phyloP scores from a whole-genome alignment of 495 filamentous ascomycete species.

The Penicillium canescens region DNA sequence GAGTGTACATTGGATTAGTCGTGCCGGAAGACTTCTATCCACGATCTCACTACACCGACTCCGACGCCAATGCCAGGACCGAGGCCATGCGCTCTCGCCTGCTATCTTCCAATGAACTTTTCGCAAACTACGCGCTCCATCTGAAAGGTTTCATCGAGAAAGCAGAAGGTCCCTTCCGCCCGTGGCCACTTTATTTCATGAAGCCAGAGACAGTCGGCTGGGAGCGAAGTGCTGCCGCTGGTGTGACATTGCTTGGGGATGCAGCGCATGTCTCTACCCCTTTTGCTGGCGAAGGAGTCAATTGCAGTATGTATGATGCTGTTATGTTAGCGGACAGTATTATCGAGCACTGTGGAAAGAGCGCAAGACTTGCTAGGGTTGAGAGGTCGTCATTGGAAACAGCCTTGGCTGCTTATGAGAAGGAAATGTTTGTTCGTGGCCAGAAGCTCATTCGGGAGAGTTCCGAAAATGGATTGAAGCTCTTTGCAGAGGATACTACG shows the following conservation, averaged over 20 bases:
- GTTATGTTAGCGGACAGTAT: constrained; percentile 45
- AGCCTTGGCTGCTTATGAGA: constrained; percentile 7
- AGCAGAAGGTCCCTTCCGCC: constrained; percentile 19
- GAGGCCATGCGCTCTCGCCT: neutral
- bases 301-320: constrained; percentile 55
- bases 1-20: constrained; percentile 10
- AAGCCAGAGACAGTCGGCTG: constrained; percentile 5
- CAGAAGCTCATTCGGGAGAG: constrained; percentile 6
- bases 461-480: neutral
- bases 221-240: neutral
- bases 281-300: constrained; percentile 60
- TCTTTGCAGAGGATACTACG: neutral
- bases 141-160: constrained; percentile 11
- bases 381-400: neutral
- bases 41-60: neutral
- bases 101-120: constrained; percentile 14
- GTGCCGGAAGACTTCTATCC: constrained; percentile 11
- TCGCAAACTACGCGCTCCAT: constrained; percentile 9
- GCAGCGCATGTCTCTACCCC: constrained; percentile 61
- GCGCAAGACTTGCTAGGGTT: neutral
- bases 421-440: constrained; percentile 7
- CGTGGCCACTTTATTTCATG: constrained; percentile 15
- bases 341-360: constrained; percentile 10
- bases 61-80: neutral
- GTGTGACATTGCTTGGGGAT: constrained; percentile 57